Base-by-base conservation (phyloP, 805 yeast species). In the Teunomyces aglyptinius region DNA sequence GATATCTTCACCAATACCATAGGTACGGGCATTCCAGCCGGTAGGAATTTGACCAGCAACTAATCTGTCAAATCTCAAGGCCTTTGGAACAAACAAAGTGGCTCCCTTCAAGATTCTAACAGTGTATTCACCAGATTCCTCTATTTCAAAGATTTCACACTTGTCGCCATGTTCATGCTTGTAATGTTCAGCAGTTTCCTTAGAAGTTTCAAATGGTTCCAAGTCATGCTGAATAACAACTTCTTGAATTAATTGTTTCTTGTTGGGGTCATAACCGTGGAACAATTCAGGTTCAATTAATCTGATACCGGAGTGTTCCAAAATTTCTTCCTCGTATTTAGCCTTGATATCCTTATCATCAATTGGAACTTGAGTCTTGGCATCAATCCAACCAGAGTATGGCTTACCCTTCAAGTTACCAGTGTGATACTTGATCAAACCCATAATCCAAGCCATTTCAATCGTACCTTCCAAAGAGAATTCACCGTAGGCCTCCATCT, bases 361-460 rank as follows among this genome's bases (percentile, higher is more conserved):
- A 49, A 94, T 96, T 32, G 97, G 97, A 61, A 81, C 83, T 57
- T 80, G 83, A 50, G 97, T 83, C 80, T 92, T 91, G 54, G 96
- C 83, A 66, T 94, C 99, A 58, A 92, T 88, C 99, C 99, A 94
- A 59, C 98, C 98, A 41, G 94, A 77, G 76, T 91, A 91, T 60
- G 90, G 92, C 67, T 84, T 83, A 63, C 91, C 91, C 80, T 89
- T 89, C 63, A 88, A 76, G 65, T 78, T 77, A 74, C 97, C 98
- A 57, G 89, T 88, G 75, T 88, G 94, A 75, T 94, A 94, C 73
- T 89, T 89, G 75, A 94, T 91, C 65, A 87, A 80, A 57, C 97
- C 97, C 98, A 94, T 94, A 59, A 94, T 91, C 97, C 98, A 94
- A 42, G 99, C 98, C 96, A 94, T 91, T 76, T 94, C 99, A 64